Evolutionary conservation across 78 protist species (phyloP).

Genomic region (Monocercomonoides exilis): DNA sequence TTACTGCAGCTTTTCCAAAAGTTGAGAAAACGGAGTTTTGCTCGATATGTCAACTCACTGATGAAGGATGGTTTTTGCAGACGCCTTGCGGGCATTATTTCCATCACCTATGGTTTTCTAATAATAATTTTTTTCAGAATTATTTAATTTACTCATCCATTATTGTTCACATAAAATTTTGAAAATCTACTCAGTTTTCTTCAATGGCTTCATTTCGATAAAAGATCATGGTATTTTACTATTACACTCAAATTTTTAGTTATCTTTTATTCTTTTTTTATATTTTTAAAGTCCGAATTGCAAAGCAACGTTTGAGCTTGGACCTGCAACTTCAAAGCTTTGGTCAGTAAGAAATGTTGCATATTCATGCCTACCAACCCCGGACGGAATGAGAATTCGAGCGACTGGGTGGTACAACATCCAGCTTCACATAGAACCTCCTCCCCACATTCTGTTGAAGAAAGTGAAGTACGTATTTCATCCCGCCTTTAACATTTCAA

Average conservation of each 20-base stretch:
- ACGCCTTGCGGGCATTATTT: background rate
- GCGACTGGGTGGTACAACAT: conserved; percentile 24
- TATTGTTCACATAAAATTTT: no score
- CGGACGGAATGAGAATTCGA: background rate
- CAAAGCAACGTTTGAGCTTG: background rate
- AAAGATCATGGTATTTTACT: background rate
- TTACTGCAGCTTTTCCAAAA: background rate
- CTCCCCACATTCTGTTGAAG: conserved; percentile 4
- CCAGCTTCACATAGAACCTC: background rate
- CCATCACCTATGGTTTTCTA: no score
- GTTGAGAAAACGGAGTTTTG: background rate
- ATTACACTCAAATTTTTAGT: background rate
- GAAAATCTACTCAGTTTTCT: background rate
- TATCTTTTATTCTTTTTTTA: background rate
- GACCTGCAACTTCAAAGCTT: no score
- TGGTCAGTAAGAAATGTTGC: conserved; percentile 16
- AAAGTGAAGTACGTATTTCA: conserved; percentile 23
- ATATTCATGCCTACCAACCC: background rate
- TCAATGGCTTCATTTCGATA: conserved; percentile 9
- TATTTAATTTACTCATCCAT: no score
- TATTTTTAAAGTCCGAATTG: background rate
- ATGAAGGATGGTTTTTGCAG: background rate
- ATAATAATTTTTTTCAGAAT: no score
- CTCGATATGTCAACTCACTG: background rate
- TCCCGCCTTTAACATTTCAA: conserved; percentile 16